Evolutionary conservation across 2,329 filamentous ascomycete species (phyloP).

Genomic region (Phoma sp.): DNA sequence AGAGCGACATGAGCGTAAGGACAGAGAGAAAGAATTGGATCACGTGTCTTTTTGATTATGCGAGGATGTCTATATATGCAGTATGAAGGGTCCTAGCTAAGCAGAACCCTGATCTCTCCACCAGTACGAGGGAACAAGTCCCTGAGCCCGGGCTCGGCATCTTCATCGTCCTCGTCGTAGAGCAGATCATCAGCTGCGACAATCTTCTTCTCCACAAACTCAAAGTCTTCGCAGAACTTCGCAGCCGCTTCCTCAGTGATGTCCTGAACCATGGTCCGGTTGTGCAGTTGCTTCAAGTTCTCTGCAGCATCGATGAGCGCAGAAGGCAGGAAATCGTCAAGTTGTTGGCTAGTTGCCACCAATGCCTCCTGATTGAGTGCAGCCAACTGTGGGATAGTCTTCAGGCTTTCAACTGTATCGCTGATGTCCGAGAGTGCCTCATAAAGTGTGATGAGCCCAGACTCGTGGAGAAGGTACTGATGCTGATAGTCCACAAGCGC

Average conservation of each 20-base stretch:
- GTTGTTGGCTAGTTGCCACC: slow-evolving; percentile 71
- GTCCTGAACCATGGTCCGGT: slow-evolving; percentile 73
- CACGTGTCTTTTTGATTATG: neutral
- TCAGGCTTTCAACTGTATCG: slow-evolving; percentile 58
- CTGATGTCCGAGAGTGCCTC: slow-evolving; percentile 59
- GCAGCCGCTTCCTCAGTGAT: slow-evolving; percentile 85
- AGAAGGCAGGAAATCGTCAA: slow-evolving; percentile 92
- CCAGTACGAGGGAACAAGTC: slow-evolving; percentile 69
- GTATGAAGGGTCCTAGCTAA: slow-evolving; percentile 57
- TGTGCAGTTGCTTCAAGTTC: slow-evolving; percentile 76
- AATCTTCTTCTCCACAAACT: slow-evolving; percentile 69
- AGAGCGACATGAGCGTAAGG: neutral
- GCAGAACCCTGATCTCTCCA: slow-evolving; percentile 68
- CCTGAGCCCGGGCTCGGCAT: slow-evolving; percentile 53
- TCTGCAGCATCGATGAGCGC: slow-evolving; percentile 92
- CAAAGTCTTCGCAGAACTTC: slow-evolving; percentile 86
- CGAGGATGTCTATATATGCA: neutral
- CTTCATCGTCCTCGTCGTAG: slow-evolving; percentile 46
- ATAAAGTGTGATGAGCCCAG: slow-evolving; percentile 73
- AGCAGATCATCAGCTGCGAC: slow-evolving; percentile 64
- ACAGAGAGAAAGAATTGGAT: neutral
- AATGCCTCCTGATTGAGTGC: slow-evolving; percentile 68
- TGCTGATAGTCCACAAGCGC: slow-evolving; percentile 73
- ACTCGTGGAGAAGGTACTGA: slow-evolving; percentile 74
- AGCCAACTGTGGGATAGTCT: slow-evolving; percentile 62